Conservation (phyloP, 495 filamentous ascomycete genomes). For the Gamarada debralockiae region DNA sequence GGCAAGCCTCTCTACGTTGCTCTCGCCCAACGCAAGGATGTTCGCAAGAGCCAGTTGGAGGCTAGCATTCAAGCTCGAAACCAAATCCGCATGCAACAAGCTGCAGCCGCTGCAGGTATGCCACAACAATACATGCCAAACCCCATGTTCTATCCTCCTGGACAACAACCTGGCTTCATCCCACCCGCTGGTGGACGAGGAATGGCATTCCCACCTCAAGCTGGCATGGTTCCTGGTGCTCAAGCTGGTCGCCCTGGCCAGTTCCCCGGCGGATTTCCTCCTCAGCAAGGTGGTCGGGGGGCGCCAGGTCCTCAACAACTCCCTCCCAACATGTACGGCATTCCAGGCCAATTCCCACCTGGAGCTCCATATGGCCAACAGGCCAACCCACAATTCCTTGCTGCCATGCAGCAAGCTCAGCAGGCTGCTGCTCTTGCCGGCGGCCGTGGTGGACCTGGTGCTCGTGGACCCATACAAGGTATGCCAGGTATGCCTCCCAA, state of each 20-base stretch:
- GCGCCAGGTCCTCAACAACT: constrained; percentile 72
- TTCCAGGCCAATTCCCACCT: constrained; percentile 73
- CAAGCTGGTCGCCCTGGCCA: constrained; percentile 82
- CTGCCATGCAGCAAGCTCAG: constrained; percentile 68
- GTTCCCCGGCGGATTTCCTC: constrained; percentile 72
- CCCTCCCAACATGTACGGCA: constrained; percentile 72
- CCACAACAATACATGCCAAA: constrained; percentile 81
- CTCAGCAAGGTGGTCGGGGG: constrained; percentile 80
- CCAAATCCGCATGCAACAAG: constrained; percentile 96
- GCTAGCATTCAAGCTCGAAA: constrained; percentile 99
- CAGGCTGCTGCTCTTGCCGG: constrained; percentile 54
- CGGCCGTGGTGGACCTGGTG: constrained; percentile 67
- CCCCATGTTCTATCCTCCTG: constrained; percentile 82
- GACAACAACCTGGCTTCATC: constrained; percentile 77
- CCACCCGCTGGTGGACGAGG: constrained; percentile 66
- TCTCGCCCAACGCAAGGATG: constrained; percentile 97
- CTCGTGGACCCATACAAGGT: constrained; percentile 71
- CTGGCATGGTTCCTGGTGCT: constrained; percentile 75
- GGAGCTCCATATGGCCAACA: constrained; percentile 46
- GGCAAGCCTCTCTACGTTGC: constrained; percentile 98
- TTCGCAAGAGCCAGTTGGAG: constrained; percentile 97
- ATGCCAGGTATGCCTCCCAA: constrained; percentile 61
- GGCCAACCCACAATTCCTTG: constrained; percentile 49
- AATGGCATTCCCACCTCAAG: constrained; percentile 81
- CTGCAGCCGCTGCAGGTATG: constrained; percentile 88